Evolutionary conservation across 2,329 filamentous ascomycete genomes (phyloP).

Genomic region (Fusarium sarcochroum): DNA sequence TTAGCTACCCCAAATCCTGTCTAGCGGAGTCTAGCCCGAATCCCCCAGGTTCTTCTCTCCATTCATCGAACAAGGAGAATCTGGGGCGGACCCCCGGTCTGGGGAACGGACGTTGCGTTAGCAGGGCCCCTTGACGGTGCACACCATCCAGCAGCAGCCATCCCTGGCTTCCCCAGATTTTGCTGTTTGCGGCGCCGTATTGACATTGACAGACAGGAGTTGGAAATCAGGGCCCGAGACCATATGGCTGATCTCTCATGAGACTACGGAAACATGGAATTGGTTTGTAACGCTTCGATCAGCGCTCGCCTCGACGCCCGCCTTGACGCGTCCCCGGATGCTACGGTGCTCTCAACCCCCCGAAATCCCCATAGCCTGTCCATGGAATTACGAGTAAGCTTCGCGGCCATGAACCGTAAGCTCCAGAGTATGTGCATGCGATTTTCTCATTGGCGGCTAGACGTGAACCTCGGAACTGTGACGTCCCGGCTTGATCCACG

Average conservation of each 20-base stretch:
- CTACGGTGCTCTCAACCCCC: constrained; percentile 27
- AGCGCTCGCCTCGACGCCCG: constrained; percentile 32
- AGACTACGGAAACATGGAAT: constrained; percentile 13
- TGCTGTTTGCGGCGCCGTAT: constrained; percentile 36
- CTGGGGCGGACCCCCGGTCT: constrained; percentile 42
- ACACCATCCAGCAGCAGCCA: constrained; percentile 49
- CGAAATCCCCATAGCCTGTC: constrained; percentile 25
- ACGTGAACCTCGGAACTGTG: constrained; percentile 25
- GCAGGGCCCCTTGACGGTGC: constrained; percentile 48
- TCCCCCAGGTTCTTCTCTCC: constrained; percentile 36
- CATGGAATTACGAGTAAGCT: constrained; percentile 37
- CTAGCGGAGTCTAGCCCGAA: constrained; percentile 44
- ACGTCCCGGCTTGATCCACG: constrained; percentile 33
- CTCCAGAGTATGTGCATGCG: constrained; percentile 24
- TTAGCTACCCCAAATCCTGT: constrained; percentile 47
- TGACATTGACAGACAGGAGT: constrained; percentile 21
- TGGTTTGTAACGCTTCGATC: constrained; percentile 1
- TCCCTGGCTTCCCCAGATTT: constrained; percentile 56
- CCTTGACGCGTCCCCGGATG: constrained; percentile 34
- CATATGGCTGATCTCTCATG: constrained; percentile 23
- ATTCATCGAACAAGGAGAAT: constrained; percentile 30
- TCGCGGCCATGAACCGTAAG: constrained; percentile 41
- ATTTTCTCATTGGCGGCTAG: constrained; percentile 32
- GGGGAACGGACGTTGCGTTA: constrained; percentile 47
- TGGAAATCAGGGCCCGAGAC: constrained; percentile 30